Conservation (phyloP, 2,329 filamentous ascomycete species). For the Phialocephala sp. region DNA sequence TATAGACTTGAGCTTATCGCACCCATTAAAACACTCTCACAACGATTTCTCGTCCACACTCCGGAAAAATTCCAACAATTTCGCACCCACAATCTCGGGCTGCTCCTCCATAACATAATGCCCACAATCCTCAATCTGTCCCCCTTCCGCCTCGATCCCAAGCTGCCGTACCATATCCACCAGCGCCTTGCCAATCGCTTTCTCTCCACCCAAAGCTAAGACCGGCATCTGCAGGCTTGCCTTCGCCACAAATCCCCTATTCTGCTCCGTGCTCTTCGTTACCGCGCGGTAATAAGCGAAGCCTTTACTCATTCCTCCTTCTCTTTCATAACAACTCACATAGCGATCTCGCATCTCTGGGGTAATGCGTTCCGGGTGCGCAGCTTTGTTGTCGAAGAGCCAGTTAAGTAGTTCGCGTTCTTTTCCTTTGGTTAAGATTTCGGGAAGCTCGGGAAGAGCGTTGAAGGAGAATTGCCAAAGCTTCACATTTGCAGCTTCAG, state of each 20-base stretch:
- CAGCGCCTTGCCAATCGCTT: background rate
- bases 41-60: background rate
- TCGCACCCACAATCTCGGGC: background rate
- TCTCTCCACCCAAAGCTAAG: constrained; percentile 2
- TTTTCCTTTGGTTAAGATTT: constrained; percentile 6
- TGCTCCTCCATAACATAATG: constrained; percentile 16
- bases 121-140: constrained; percentile 11
- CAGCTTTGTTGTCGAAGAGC: constrained; percentile 10
- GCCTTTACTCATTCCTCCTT: constrained; percentile 8
- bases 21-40: too few relatives aligned
- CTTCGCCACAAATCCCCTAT: background rate
- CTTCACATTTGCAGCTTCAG: background rate
- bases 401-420: constrained; percentile 11
- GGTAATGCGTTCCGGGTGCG: constrained; percentile 13
- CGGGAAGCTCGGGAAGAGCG: constrained; percentile 1
- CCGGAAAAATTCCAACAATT: constrained; percentile 8
- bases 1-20: too few relatives aligned
- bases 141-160: background rate
- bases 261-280: background rate
- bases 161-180: background rate
- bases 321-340: constrained; percentile 8
- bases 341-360: background rate
- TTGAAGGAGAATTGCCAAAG: constrained; percentile 16
- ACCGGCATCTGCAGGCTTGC: constrained; percentile 1
- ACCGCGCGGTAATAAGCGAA: constrained; percentile 11